Percentiles rank a stretch among this genome's conserved stretches.
phyloP scores from a whole-genome alignment of 176 grass and related monocot species.

The Cenchrus fungigraminus region DNA sequence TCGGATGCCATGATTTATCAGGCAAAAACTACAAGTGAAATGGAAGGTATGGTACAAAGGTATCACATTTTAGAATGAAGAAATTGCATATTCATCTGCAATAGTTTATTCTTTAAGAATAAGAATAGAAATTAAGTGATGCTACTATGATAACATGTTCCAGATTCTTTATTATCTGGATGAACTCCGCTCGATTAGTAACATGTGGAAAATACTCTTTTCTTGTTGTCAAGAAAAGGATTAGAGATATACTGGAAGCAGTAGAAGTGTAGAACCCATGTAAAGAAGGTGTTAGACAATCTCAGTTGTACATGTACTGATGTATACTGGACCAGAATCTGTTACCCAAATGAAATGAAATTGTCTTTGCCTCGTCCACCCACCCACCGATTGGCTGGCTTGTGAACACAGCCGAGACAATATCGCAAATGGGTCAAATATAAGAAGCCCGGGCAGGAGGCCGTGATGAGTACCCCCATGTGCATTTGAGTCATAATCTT shows the following conservation, averaged over 20 bases:
- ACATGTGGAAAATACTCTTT: not conserved
- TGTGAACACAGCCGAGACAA: not conserved
- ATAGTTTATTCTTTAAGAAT: not conserved
- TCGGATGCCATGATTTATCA: slow-evolving; percentile 58
- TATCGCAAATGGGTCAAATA: not conserved
- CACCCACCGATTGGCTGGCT: too few relatives aligned
- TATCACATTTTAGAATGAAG: not conserved
- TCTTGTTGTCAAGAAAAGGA: not conserved
- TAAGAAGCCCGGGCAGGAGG: not conserved
- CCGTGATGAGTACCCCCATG: not conserved
- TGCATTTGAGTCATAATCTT: too few relatives aligned
- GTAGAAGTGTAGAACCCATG: not conserved
- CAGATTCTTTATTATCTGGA: not conserved
- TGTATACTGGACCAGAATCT: too few relatives aligned
- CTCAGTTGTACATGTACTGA: too few relatives aligned
- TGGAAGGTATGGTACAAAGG: slow-evolving; percentile 69
- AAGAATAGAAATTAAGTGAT: not conserved
- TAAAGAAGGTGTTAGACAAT: not conserved
- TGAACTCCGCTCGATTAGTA: not conserved
- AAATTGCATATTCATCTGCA: not conserved
- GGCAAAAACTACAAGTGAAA: slow-evolving; percentile 67
- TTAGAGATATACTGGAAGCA: slow-evolving; percentile 11
- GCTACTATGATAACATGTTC: not conserved
- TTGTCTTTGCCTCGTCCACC: too few relatives aligned
- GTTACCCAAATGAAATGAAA: too few relatives aligned